Conservation (phyloP, 441 rosid species). For the Breynia disticha region DNA sequence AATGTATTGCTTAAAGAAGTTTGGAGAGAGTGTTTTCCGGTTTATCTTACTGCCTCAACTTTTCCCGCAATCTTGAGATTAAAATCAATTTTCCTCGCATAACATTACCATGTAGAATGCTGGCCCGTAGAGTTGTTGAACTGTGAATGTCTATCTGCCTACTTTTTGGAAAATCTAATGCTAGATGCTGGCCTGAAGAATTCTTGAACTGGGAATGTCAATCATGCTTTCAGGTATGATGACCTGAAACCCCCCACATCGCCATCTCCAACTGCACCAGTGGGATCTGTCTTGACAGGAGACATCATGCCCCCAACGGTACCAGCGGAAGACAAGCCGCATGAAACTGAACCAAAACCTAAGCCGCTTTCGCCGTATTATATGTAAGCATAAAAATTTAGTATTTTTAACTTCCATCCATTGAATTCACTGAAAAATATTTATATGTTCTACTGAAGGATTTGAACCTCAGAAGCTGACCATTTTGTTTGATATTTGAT, state of each 20-base stretch:
- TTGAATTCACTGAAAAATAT: too few relatives aligned
- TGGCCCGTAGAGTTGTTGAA: not conserved
- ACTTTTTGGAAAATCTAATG: too few relatives aligned
- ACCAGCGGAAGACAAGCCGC: conserved; percentile 17
- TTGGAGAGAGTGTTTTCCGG: too few relatives aligned
- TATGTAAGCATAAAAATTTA: conserved; percentile 28
- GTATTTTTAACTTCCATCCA: not conserved
- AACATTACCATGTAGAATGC: too few relatives aligned
- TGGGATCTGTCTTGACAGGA: conserved; percentile 12
- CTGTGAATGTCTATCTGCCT: not conserved
- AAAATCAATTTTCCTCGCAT: too few relatives aligned
- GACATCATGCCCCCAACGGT: conserved; percentile 26
- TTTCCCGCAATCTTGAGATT: too few relatives aligned
- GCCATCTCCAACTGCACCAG: conserved; percentile 29
- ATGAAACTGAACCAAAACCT: conserved; percentile 22
- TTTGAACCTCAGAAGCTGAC: conserved; percentile 1
- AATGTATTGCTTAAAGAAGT: too few relatives aligned
- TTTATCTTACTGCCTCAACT: too few relatives aligned
- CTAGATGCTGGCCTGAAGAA: too few relatives aligned
- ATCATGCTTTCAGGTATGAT: conserved; percentile 31
- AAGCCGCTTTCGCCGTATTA: conserved; percentile 68
- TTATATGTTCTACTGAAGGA: not conserved
- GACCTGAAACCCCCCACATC: conserved; percentile 51
- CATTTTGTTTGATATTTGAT: conserved; percentile 1
- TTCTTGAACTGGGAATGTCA: too few relatives aligned